Evolutionary conservation across 1,139 yeast species (phyloP), one percentile per base, ranked within the genome.

Genomic region (Spencermartinsiella ligniputridi): DNA sequence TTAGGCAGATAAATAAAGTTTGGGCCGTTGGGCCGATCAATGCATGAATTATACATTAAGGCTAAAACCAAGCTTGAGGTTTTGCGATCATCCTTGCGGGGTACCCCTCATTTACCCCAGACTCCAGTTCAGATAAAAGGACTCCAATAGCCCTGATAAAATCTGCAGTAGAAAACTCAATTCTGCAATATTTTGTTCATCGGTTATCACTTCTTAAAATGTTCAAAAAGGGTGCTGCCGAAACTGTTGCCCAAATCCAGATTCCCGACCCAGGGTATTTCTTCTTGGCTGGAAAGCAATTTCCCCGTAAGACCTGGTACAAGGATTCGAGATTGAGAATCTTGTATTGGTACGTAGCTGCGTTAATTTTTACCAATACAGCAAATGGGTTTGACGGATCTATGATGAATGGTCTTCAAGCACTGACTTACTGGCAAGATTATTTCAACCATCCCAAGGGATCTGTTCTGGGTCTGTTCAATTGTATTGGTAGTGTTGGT

Each of bases 371-470:
- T 25, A 22, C 45, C 42, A n/a, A 25, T 20, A 3, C 33, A 30
- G 27, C 42, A 24, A 19, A 29, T 3, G 35, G 39, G 16, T 52
- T 52, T 22, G 25, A 22, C 30, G 47, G 51, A 12, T 44, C 55
- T 16, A 34, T 34, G 13, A 43, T 37, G 30, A 47, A 40, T 25
- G 55, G 55, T 25, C 42, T 44, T 21, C 42, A 46, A 35, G 51
- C 54, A 5, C 54, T 34, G 37, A 13, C 37, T 9, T 34, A 35
- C 42, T 39, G 19, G 39, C 21, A 27, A 3, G 29, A 27, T 3
- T 41, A 22, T 29, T 41, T 41, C 34, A 21, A 29, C 36, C 40
- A 41, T 25, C 44, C 44, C 9, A 16, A 3, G 27, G 44, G 44
- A 18, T 24, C 44, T 13, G 19, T 29, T 22, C 40, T 41, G 3